A percentile compares a stretch with the other conserved stretches of the same genome.
Evolutionary conservation across 2,329 filamentous ascomycete genomes (phyloP).

Genomic region (Gliomastix tumulicola): DNA sequence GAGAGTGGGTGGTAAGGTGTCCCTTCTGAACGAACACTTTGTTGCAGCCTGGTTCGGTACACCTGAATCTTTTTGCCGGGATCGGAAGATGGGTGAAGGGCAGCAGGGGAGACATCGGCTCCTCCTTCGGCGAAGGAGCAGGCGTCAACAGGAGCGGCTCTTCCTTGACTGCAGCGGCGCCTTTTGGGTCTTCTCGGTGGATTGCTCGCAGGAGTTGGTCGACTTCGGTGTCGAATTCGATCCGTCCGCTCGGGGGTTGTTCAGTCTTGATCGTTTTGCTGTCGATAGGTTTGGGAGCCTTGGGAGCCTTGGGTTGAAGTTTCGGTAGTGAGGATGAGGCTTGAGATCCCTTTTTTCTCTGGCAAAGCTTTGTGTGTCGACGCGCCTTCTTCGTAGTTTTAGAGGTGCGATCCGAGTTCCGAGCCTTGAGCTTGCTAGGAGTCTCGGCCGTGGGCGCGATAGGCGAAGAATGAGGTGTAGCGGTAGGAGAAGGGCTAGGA

Average conservation of each 20-base stretch:
- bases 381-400: background rate
- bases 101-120: conserved; percentile 8
- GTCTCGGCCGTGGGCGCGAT: too few relatives aligned
- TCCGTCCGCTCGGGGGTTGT: conserved; percentile 39
- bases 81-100: background rate
- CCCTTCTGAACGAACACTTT: conserved; percentile 90
- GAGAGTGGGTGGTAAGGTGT: conserved; percentile 82
- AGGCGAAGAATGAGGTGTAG: too few relatives aligned
- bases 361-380: conserved; percentile 4
- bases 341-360: too few relatives aligned
- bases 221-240: conserved; percentile 72
- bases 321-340: too few relatives aligned
- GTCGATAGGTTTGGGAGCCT: conserved; percentile 29
- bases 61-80: conserved; percentile 65
- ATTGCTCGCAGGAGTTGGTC: conserved; percentile 87
- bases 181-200: conserved; percentile 52
- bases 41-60: conserved; percentile 62
- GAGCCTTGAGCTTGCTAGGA: too few relatives aligned
- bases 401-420: too few relatives aligned
- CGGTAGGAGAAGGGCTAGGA: too few relatives aligned
- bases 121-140: conserved; percentile 9
- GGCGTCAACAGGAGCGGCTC: too few relatives aligned
- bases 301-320: too few relatives aligned
- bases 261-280: conserved; percentile 41
- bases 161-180: background rate